Percentiles rank a stretch among this genome's conserved stretches.
Conservation (phyloP, 495 filamentous ascomycete genomes). For the Hypoxylon intermedium region DNA sequence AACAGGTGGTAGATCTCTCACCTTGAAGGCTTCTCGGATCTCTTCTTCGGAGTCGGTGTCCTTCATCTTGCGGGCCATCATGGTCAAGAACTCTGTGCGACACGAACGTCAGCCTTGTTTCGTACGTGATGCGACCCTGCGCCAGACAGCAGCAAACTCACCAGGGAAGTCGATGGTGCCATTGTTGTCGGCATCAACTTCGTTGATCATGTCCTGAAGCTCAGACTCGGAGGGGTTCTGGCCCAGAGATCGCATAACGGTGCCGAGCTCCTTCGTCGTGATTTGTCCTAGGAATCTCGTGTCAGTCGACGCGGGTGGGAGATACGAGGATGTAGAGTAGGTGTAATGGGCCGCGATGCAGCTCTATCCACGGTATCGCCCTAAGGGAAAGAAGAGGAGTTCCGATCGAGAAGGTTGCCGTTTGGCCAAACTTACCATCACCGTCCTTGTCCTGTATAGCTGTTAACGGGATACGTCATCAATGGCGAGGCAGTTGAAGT, state of each 20-base stretch:
- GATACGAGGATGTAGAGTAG: neutral
- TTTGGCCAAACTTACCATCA: conserved; percentile 81
- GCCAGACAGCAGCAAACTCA: conserved; percentile 53
- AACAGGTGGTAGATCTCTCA: conserved; percentile 23
- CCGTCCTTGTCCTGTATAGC: conserved; percentile 92
- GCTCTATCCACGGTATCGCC: conserved; percentile 14
- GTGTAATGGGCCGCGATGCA: neutral
- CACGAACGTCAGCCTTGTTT: conserved; percentile 40
- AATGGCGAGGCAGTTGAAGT: conserved; percentile 3
- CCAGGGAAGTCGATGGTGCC: conserved; percentile 99
- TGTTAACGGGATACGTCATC: conserved; percentile 39
- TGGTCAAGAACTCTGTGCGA: conserved; percentile 89
- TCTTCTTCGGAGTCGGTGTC: conserved; percentile 99
- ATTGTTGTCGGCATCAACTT: conserved; percentile 99
- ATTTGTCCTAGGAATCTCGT: conserved; percentile 77
- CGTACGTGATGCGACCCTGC: conserved; percentile 4
- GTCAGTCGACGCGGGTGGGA: conserved; percentile 27
- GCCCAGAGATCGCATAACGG: conserved; percentile 99
- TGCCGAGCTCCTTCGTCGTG: conserved; percentile 98
- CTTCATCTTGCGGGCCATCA: conserved; percentile 99
- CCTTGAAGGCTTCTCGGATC: conserved; percentile 81
- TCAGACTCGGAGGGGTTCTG: conserved; percentile 99
- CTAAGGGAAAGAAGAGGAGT: conserved; percentile 1
- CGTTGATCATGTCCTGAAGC: conserved; percentile 99
- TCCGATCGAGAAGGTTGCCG: neutral